phyloP scores from a whole-genome alignment of 2,329 filamentous ascomycete genomes.

The Ophiosphaerella narmari region DNA sequence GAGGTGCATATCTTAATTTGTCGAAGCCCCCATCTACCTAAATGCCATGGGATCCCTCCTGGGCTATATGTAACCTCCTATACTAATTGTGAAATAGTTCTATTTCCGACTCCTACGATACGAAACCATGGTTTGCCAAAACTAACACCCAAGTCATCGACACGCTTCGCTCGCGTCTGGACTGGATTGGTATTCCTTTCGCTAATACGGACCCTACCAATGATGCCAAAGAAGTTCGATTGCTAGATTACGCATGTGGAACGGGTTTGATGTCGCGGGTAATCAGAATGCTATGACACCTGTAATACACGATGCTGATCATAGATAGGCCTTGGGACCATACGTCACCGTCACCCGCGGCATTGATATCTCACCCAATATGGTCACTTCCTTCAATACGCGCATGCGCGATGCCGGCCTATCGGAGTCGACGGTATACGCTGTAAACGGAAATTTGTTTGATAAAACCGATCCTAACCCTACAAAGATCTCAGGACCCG shows the following conservation, averaged over 20 bases:
- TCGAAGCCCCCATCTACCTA: too few relatives aligned
- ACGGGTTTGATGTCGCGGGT: conserved; percentile 70
- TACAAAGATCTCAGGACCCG: conserved; percentile 20
- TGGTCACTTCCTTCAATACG: conserved; percentile 70
- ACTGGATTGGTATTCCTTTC: conserved; percentile 68
- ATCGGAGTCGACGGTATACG: conserved; percentile 21
- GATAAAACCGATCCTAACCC: conserved; percentile 29
- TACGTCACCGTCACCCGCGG: conserved; percentile 68
- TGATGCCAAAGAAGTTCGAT: conserved; percentile 48
- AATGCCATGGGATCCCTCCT: too few relatives aligned
- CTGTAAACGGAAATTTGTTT: conserved; percentile 45
- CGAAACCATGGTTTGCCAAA: conserved; percentile 57
- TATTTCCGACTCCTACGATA: conserved; percentile 61
- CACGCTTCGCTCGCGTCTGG: conserved; percentile 58
- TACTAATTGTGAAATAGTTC: conserved; percentile 37
- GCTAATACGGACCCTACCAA: conserved; percentile 39
- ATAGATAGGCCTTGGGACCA: conserved; percentile 60
- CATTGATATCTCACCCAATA: conserved; percentile 72
- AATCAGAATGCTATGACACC: conserved; percentile 28
- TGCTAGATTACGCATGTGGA: conserved; percentile 79
- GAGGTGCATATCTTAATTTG: too few relatives aligned
- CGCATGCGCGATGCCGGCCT: conserved; percentile 49
- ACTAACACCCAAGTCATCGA: conserved; percentile 59
- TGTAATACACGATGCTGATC: neutral
- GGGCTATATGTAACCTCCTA: too few relatives aligned